Evolutionary conservation across 208 protist species (phyloP), one percentile per base, ranked within the genome.

Genomic region (Sergeia podlipaevii): DNA sequence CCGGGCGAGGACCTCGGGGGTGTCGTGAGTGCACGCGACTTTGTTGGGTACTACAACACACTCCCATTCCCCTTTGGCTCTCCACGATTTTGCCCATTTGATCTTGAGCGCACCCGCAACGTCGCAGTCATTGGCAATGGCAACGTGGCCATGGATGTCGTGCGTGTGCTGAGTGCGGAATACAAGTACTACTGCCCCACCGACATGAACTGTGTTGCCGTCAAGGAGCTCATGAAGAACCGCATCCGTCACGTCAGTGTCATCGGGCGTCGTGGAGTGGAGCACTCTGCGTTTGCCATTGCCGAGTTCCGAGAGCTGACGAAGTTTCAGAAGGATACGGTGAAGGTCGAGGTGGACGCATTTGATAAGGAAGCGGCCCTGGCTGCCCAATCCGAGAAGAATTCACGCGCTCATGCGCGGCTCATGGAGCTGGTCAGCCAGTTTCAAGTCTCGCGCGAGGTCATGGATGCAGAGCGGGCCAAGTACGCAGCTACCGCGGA

Each of bases 21-120:
- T 20, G 91, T 98, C n/a, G 17, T 88, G 7, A 39, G 66, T 11
- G 95, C 97, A 0, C 61, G 83, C 18, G 75, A 80, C 27, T 97
- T 99, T 72, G 96, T 99, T 15, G 68, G 73, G 20, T 98, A 97
- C 84, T 99, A 99, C 86, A 99, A 98, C 78, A 97, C 95, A 5
- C 69, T 93, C 34, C 97, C 97, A 2, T 84, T 89, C 44, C 85
- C 86, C 8, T 71, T 85, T 44, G 79, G 80, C 33, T 70, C 78
- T 4, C 88, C 89, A 26, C 77, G 72, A 44, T 82, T 88, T 42
- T 84, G 80, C 55, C 85, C 85, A 3, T 82, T 95, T 41, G 75
- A 84, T 28, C 24, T 92, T 4, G 64, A 66, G 26, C 66, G 68
- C 21, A 68, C 74, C 3, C 11, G 38, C 3, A 65, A 74, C 20